These are phyloP conservation scores for Naganishia friedmannii DNA, from an alignment of 768 basidiomycete genomes.

Conservation along the genomic window DNA sequence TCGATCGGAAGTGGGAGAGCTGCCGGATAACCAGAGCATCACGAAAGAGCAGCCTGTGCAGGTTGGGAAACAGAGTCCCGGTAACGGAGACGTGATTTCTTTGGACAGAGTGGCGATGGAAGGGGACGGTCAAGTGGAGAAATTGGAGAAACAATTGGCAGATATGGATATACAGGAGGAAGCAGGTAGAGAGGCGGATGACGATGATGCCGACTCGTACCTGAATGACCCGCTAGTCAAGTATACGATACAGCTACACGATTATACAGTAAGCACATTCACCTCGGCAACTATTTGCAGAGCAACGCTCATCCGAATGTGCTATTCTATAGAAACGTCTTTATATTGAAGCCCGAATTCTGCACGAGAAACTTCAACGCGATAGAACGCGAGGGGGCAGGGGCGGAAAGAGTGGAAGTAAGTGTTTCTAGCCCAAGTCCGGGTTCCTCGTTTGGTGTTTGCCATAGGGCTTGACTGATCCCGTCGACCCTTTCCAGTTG, in stretches of 20 bases:
- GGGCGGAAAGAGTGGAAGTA: conserved; percentile 23
- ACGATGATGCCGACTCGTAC: conserved; percentile 9
- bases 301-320: background rate
- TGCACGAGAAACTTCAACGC: conserved; percentile 16
- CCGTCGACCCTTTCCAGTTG: background rate
- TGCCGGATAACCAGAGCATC: background rate
- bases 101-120: background rate
- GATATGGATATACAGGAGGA: background rate
- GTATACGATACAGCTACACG: conserved; percentile 22
- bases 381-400: conserved; percentile 22
- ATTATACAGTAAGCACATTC: conserved; percentile 4
- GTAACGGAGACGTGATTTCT: background rate
- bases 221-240: conserved; percentile 13
- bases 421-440: background rate
- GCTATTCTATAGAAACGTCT: conserved; percentile 14
- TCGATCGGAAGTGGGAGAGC: conserved; percentile 14
- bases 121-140: conserved; percentile 1
- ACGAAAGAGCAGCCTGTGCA: background rate
- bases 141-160: conserved; percentile 6
- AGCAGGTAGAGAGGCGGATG: background rate
- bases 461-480: background rate
- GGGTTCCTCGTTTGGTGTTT: background rate
- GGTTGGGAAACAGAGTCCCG: background rate
- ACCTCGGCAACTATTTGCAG: too few relatives aligned
- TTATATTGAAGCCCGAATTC: conserved; percentile 23